Conservation (phyloP, 177 flowering plant genomes). For the Vitis hybrid region DNA sequence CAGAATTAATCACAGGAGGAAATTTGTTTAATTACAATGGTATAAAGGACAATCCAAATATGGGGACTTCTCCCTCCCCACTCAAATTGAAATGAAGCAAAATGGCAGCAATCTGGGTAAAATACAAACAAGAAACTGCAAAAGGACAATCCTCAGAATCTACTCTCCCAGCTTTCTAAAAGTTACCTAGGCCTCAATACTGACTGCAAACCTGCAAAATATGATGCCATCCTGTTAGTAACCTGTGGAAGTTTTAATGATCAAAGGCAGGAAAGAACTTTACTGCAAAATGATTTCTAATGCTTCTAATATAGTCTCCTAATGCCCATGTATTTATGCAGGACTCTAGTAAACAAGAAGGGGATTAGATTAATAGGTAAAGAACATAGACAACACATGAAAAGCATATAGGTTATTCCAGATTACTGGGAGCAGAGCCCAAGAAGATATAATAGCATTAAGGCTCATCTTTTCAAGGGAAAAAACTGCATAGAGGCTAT, state of each 20-base stretch:
- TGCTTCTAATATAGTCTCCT: no score
- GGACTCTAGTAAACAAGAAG: no score
- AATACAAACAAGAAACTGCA: not conserved
- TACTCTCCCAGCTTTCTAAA: not conserved
- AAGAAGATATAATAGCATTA: no score
- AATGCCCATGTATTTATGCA: no score
- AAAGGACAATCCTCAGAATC: not conserved
- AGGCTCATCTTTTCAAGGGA: no score
- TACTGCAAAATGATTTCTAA: no score
- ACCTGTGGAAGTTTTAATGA: not conserved
- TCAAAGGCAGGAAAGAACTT: not conserved
- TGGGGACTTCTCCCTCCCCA: not conserved
- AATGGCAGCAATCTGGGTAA: not conserved
- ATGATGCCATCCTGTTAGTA: not conserved
- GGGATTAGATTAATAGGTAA: no score
- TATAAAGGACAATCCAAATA: not conserved
- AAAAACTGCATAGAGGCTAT: no score
- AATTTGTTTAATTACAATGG: slow-evolving; percentile 15
- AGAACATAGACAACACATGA: no score
- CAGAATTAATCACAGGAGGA: not conserved
- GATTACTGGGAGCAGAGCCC: no score
- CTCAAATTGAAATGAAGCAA: not conserved
- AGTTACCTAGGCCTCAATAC: not conserved
- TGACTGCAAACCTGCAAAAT: slow-evolving; percentile 16
- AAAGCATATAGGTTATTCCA: no score